A percentile compares a stretch with the other conserved stretches of the same genome.
Evolutionary conservation across 257 asterid genomes (phyloP).

Genomic region (Primulina eburnea): DNA sequence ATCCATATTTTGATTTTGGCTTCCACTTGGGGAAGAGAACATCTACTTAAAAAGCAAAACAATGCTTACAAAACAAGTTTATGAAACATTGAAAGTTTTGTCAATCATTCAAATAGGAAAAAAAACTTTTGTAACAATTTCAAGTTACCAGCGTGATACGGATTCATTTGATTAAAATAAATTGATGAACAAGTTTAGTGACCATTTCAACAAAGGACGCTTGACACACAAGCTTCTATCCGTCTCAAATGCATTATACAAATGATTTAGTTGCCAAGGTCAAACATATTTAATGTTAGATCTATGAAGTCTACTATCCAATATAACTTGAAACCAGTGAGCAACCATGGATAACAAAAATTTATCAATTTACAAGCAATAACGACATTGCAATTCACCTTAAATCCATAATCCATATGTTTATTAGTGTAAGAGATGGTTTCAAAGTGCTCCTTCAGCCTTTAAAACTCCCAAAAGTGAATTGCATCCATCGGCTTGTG

Average conservation of each 20-base stretch:
- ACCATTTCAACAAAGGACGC: too few relatives aligned
- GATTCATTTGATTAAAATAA: not conserved
- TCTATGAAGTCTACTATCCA: not conserved
- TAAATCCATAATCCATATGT: not conserved
- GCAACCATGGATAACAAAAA: not conserved
- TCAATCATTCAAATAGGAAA: conserved; percentile 1
- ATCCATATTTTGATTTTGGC: conserved; percentile 61
- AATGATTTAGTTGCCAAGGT: too few relatives aligned
- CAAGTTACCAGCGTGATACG: not conserved
- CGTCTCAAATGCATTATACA: too few relatives aligned
- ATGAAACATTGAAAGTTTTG: conserved; percentile 6
- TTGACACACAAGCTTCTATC: too few relatives aligned
- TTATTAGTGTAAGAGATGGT: too few relatives aligned
- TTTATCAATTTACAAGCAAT: not conserved
- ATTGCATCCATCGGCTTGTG: too few relatives aligned
- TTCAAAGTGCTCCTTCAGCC: too few relatives aligned
- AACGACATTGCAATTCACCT: not conserved
- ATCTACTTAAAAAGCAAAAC: conserved; percentile 44
- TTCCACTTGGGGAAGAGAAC: conserved; percentile 58
- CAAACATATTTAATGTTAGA: too few relatives aligned
- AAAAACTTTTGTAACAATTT: too few relatives aligned
- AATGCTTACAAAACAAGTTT: conserved; percentile 13
- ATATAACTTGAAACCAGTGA: not conserved
- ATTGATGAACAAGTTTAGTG: not conserved
- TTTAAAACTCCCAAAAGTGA: too few relatives aligned